Evolutionary conservation across 768 basidiomycete species (phyloP), one percentile per base, ranked within the genome.

Genomic region (Tricholoma saponaceum): DNA sequence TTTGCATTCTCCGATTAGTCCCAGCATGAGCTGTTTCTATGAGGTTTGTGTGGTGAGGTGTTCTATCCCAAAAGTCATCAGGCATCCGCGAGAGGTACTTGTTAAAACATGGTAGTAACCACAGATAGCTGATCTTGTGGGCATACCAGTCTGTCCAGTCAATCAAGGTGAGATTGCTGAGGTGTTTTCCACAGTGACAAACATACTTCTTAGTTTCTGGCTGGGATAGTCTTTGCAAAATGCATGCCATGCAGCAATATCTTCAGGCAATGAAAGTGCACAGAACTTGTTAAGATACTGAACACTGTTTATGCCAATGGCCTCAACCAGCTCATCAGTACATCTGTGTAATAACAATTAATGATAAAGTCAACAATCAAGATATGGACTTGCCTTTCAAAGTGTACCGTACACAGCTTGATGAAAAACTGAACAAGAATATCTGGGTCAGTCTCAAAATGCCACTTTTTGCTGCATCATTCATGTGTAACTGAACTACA

Each of bases 71-170:
- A 25, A 33, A 33, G 0, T 54, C 35, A 33, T 9, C 2, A 5
- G 35, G 52, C 16, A 54, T 41, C 7, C 18, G 7, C 2, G 52
- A 39, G 10, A 54, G 52, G 23, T 0, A 10, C 7, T 41, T 33
- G 52, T 54, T 54, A 13, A 54, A 54, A n/a, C 52, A 5, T 10
- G 52, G 33, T 41, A 54, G 35, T n/a, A 54, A 39, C 52, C 52
- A 54, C 4, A 18, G n/a, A 26, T 54, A 54, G 5, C 16, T 37
- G 30, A 39, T 54, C 37, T 54, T 54, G 33, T 54, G 52, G 5
- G 33, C 47, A 57, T 46, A 46, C 33, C 51, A 50, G 14, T 46
- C 53, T 37, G 43, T 23, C 8, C 2, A 44, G 43, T 44, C 22
- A 39, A 44, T 43, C 4, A 20, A 18, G 16, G 39, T 41, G 39